These are phyloP conservation scores for Athelia psychrophila DNA, from an alignment of 1,284 basidiomycete species.

Conservation along the genomic window DNA sequence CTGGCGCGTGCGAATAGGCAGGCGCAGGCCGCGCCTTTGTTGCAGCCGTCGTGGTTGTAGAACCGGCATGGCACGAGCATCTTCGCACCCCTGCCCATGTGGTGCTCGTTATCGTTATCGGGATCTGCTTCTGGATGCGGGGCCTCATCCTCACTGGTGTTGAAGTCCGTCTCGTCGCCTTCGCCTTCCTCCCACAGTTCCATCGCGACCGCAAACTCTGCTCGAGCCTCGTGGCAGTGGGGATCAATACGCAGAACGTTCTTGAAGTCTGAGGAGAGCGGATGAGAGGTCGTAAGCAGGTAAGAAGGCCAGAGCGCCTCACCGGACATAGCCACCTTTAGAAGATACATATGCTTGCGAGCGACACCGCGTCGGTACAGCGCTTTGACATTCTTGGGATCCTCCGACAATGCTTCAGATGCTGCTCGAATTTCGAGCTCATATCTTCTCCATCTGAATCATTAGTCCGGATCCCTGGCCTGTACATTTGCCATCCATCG, in stretches of 20 bases:
- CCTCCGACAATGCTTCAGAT: slow-evolving; percentile 34
- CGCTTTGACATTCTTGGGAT: slow-evolving; percentile 40
- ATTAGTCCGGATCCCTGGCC: neutral
- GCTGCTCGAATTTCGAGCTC: slow-evolving; percentile 40
- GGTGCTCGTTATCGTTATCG: slow-evolving; percentile 45
- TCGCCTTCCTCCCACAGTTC: neutral
- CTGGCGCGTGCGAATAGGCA: slow-evolving; percentile 47
- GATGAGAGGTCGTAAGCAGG: neutral
- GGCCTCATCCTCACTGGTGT: slow-evolving; percentile 29
- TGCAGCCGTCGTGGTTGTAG: slow-evolving; percentile 49
- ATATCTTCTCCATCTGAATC: slow-evolving; percentile 35
- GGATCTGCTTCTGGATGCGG: slow-evolving; percentile 30
- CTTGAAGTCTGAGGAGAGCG: slow-evolving; percentile 31
- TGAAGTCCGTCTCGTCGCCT: slow-evolving; percentile 13
- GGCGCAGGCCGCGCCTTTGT: slow-evolving; percentile 33
- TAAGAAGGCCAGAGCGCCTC: slow-evolving; percentile 1
- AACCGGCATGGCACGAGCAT: slow-evolving; percentile 47
- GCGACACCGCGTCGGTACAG: slow-evolving; percentile 41
- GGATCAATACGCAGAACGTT: slow-evolving; percentile 32
- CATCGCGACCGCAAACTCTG: slow-evolving; percentile 20
- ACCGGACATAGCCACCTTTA: slow-evolving; percentile 37
- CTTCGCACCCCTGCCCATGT: slow-evolving; percentile 46
- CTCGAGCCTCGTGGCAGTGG: slow-evolving; percentile 23
- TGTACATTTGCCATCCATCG: neutral
- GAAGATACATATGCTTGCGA: slow-evolving; percentile 31